A percentile compares a stretch with the other conserved stretches of the same genome.
Evolutionary conservation across 1,284 basidiomycete species (phyloP).

Genomic region (Ceratobasidium theobromae): DNA sequence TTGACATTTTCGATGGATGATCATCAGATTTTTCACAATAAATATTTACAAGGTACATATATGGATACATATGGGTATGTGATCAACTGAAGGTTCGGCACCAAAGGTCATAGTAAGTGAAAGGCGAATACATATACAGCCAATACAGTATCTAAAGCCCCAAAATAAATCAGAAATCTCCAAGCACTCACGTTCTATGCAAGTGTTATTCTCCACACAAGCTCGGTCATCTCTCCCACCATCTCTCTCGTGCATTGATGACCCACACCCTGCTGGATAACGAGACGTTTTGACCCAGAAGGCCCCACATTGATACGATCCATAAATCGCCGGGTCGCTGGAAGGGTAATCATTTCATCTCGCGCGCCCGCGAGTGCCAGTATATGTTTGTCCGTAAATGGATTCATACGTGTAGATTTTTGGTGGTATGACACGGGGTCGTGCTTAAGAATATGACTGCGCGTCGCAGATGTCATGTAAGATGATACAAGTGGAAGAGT

Average conservation of each 20-base stretch:
- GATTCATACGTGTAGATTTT: neutral
- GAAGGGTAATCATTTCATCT: conserved; percentile 3
- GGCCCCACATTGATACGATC: conserved; percentile 24
- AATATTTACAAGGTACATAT: neutral
- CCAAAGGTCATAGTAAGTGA: neutral
- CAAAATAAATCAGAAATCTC: neutral
- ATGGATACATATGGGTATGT: neutral
- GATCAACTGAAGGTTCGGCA: neutral
- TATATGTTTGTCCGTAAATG: conserved; percentile 15
- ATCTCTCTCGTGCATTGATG: conserved; percentile 26
- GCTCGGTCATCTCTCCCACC: conserved; percentile 15
- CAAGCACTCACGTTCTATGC: neutral
- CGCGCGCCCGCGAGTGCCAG: conserved; percentile 17
- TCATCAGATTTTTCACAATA: neutral
- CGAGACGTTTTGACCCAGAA: conserved; percentile 5
- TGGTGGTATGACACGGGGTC: conserved; percentile 9
- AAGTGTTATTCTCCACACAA: conserved; percentile 11
- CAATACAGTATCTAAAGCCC: too few species aligned
- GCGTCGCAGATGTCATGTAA: neutral
- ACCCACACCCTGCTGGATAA: conserved; percentile 22
- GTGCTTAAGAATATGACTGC: conserved; percentile 6
- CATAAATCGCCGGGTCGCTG: conserved; percentile 6
- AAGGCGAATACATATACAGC: too few species aligned
- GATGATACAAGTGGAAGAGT: conserved; percentile 3
- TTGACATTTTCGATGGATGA: neutral